These are phyloP conservation scores for Penicillium sp. DNA, from an alignment of 2,329 filamentous ascomycete genomes.

Conservation along the genomic window DNA sequence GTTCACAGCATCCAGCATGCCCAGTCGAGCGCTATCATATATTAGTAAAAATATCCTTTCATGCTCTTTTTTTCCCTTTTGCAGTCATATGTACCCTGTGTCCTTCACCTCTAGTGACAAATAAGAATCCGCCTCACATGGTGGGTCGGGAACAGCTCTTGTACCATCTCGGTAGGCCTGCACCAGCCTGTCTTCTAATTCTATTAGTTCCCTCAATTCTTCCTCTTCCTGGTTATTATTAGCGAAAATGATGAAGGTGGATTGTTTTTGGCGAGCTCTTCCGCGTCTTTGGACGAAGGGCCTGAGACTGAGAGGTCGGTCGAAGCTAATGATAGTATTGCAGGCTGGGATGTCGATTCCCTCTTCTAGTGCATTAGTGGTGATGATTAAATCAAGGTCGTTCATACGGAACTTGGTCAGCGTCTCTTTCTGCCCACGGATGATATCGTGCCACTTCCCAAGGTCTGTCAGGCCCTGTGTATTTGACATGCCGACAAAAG, in stretches of 20 bases:
- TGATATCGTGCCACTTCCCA: background rate
- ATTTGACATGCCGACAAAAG: background rate
- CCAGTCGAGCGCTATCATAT: background rate
- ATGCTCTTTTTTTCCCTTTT: background rate
- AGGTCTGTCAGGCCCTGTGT: background rate
- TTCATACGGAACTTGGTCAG: background rate
- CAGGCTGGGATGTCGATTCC: conserved; percentile 7
- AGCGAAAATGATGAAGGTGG: background rate
- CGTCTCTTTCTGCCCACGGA: background rate
- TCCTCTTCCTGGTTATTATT: background rate
- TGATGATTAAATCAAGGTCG: background rate
- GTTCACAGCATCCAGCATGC: background rate
- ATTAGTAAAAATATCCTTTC: background rate
- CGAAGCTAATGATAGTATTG: conserved; percentile 4
- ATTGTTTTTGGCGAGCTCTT: conserved; percentile 1
- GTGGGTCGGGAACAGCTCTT: background rate
- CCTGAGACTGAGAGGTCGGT: background rate
- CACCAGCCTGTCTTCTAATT: background rate
- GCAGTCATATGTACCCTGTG: background rate
- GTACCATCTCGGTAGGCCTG: background rate
- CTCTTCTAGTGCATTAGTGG: conserved; percentile 6
- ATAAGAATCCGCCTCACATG: background rate
- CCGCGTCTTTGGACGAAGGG: conserved; percentile 4
- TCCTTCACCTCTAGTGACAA: background rate
- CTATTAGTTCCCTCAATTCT: background rate